Conservation (phyloP, 208 protist genomes). For the Trypanosoma platydactyli region DNA sequence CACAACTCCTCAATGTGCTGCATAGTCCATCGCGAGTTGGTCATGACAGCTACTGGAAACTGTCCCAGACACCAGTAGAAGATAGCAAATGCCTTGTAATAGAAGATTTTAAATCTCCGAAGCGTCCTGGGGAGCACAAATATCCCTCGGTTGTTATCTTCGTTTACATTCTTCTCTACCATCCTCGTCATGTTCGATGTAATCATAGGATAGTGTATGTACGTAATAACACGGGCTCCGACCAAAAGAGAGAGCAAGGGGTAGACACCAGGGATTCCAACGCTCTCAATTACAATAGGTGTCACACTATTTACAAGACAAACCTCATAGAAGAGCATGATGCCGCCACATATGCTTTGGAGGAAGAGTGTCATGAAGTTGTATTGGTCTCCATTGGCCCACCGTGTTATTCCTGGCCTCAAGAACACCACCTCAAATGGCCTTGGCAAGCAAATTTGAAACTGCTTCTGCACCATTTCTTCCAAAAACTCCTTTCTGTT, state of each 20-base stretch:
- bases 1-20: constrained; percentile 91
- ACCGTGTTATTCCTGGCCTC: constrained; percentile 34
- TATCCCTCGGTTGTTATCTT: constrained; percentile 82
- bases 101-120: constrained; percentile 67
- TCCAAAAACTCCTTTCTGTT: constrained; percentile 21
- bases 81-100: constrained; percentile 90
- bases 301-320: constrained; percentile 69
- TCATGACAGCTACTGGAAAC: constrained; percentile 84
- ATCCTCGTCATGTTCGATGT: constrained; percentile 76
- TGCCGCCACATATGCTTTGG: constrained; percentile 88
- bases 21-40: constrained; percentile 98
- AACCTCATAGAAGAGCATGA: constrained; percentile 87
- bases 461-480: constrained; percentile 54
- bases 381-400: constrained; percentile 70
- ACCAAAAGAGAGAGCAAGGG: constrained; percentile 88
- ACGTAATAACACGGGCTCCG: constrained; percentile 85
- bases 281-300: constrained; percentile 91
- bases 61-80: constrained; percentile 89
- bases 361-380: constrained; percentile 91
- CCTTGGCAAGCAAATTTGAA: constrained; percentile 56
- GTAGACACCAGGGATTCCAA: constrained; percentile 95
- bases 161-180: constrained; percentile 39
- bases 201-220: constrained; percentile 99
- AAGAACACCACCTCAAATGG: constrained; percentile 77
- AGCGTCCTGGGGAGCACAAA: constrained; percentile 46